These are phyloP conservation scores for Yamadazyma sp. DNA, from an alignment of 1,139 yeast genomes.

Conservation along the genomic window DNA sequence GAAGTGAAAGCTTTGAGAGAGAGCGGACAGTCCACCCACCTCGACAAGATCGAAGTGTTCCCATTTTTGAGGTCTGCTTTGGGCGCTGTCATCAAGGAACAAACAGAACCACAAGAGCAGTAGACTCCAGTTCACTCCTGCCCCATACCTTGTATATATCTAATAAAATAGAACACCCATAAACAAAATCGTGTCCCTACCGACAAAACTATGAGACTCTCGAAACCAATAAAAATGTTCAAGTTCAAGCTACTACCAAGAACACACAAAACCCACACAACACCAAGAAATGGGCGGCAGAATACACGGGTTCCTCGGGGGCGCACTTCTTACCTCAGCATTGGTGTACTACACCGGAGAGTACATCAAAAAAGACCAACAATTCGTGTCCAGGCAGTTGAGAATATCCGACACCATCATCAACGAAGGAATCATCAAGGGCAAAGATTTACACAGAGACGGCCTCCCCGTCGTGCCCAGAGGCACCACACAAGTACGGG, in stretches of 20 bases:
- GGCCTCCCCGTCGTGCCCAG: conserved; percentile 20
- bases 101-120: background rate
- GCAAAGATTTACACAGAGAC: conserved; percentile 33
- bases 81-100: conserved; percentile 17
- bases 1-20: conserved; percentile 49
- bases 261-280: background rate
- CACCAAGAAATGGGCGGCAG: conserved; percentile 57
- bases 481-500: conserved; percentile 34
- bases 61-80: conserved; percentile 41
- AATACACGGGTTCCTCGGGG: conserved; percentile 68
- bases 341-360: conserved; percentile 64
- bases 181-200: background rate
- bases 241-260: no score
- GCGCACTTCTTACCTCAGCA: conserved; percentile 66
- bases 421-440: conserved; percentile 48
- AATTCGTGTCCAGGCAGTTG: conserved; percentile 48
- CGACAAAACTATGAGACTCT: background rate
- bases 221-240: background rate
- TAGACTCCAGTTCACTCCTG: background rate
- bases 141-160: conserved; percentile 1
- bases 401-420: conserved; percentile 48
- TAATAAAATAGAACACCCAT: no score
- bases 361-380: conserved; percentile 52
- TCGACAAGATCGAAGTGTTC: conserved; percentile 44
- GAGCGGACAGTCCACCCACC: conserved; percentile 24